These are phyloP conservation scores for Trichophyton benhamiae DNA, from an alignment of 2,329 filamentous ascomycete species.

Conservation along the genomic window DNA sequence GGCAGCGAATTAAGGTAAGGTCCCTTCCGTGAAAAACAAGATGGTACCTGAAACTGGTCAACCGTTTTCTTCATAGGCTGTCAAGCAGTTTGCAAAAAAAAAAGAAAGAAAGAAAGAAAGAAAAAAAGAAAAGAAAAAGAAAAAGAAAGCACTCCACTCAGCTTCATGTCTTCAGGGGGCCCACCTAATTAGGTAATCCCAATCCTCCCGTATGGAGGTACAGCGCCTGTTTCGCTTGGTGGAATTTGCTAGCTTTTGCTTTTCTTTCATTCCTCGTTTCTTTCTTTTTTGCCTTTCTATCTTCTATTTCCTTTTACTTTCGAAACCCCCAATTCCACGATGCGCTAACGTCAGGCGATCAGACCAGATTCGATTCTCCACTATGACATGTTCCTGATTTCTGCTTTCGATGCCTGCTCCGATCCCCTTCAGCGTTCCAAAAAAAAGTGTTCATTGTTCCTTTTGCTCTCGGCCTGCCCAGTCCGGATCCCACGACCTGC, in stretches of 20 bases:
- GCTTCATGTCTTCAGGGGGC: background rate
- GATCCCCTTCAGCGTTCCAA: constrained; percentile 8
- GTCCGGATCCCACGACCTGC: constrained; percentile 1
- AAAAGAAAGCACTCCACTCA: background rate
- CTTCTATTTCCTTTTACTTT: background rate
- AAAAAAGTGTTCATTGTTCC: background rate
- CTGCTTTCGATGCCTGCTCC: constrained; percentile 12
- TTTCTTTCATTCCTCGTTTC: background rate
- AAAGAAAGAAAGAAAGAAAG: background rate
- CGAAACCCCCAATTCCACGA: constrained; percentile 3
- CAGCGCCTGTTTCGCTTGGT: constrained; percentile 9
- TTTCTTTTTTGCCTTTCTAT: background rate
- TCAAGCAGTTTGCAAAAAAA: background rate
- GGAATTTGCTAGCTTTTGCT: constrained; percentile 1
- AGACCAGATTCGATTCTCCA: constrained; percentile 9
- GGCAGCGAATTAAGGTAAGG: background rate
- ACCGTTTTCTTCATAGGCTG: background rate
- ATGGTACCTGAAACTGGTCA: background rate
- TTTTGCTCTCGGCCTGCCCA: background rate
- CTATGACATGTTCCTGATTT: constrained; percentile 11
- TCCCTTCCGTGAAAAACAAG: background rate
- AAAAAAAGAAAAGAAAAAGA: background rate
- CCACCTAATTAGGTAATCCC: constrained; percentile 1
- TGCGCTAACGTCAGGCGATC: constrained; percentile 10
- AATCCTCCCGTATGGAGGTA: background rate